These are phyloP conservation scores for Choanephora cucurbitarum DNA, from an alignment of 371 early-diverging fungal species.

Conservation along the genomic window DNA sequence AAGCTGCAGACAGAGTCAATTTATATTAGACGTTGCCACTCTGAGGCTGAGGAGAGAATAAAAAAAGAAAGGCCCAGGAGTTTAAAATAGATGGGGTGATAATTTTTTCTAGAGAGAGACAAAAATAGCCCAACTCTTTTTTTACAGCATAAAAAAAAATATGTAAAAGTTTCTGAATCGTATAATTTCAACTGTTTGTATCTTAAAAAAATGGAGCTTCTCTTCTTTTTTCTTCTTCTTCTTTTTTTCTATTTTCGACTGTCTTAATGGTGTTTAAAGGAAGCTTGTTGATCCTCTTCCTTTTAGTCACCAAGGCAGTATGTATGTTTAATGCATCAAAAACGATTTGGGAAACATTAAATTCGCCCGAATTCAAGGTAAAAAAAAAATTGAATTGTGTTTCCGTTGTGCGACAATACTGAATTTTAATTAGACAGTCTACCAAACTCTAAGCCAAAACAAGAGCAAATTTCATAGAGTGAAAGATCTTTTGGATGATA, in stretches of 20 bases:
- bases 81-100: constrained; percentile 11
- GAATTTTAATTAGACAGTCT: constrained; percentile 3
- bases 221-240: too few relatives aligned
- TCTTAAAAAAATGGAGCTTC: too few relatives aligned
- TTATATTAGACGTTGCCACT: background rate
- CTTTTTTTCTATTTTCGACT: too few relatives aligned
- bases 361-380: too few relatives aligned
- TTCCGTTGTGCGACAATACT: background rate
- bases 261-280: too few relatives aligned
- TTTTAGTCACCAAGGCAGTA: too few relatives aligned
- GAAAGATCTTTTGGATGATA: background rate
- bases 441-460: background rate
- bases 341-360: too few relatives aligned
- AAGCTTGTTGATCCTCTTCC: too few relatives aligned
- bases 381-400: background rate
- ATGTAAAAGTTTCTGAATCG: background rate
- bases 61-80: background rate
- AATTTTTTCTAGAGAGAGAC: background rate
- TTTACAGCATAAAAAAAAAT: background rate
- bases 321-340: too few relatives aligned
- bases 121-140: background rate
- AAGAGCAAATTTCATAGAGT: background rate
- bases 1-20: background rate
- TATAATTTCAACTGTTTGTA: too few relatives aligned
- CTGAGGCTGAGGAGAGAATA: background rate